phyloP scores from a whole-genome alignment of 2,329 filamentous ascomycete genomes.

The Cladosporium sp. region DNA sequence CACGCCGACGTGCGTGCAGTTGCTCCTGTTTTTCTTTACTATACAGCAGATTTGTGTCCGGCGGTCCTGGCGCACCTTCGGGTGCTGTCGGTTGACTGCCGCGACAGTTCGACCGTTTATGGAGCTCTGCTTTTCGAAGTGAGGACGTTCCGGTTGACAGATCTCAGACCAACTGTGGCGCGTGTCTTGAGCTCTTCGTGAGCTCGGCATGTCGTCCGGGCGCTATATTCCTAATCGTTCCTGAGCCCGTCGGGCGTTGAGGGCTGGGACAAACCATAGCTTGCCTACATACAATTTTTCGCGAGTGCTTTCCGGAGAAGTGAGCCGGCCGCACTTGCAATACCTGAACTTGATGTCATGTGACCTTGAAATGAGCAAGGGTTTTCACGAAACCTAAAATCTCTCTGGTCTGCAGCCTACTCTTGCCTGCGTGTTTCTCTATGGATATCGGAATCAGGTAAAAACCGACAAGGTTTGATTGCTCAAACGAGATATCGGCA shows the following conservation, averaged over 20 bases:
- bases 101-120: conserved; percentile 80
- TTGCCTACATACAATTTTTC: conserved; percentile 38
- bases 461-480: no score
- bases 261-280: conserved; percentile 88
- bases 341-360: neutral
- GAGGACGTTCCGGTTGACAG: conserved; percentile 94
- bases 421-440: no score
- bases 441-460: no score
- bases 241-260: conserved; percentile 88
- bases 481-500: no score
- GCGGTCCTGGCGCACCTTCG: conserved; percentile 63
- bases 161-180: conserved; percentile 71
- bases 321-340: neutral
- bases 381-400: neutral
- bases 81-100: conserved; percentile 72
- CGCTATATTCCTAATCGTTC: conserved; percentile 88
- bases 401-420: no score
- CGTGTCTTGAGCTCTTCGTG: conserved; percentile 58
- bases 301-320: conserved; percentile 8
- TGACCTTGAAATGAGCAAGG: neutral
- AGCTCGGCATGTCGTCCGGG: conserved; percentile 65
- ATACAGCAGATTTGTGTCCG: conserved; percentile 79
- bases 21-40: conserved; percentile 35
- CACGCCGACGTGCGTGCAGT: neutral
- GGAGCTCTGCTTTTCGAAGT: conserved; percentile 67